A percentile compares a stretch with the other conserved stretches of the same genome.
Evolutionary conservation across 2,329 filamentous ascomycete species (phyloP).

Genomic region (Pseudonectria foliicola): DNA sequence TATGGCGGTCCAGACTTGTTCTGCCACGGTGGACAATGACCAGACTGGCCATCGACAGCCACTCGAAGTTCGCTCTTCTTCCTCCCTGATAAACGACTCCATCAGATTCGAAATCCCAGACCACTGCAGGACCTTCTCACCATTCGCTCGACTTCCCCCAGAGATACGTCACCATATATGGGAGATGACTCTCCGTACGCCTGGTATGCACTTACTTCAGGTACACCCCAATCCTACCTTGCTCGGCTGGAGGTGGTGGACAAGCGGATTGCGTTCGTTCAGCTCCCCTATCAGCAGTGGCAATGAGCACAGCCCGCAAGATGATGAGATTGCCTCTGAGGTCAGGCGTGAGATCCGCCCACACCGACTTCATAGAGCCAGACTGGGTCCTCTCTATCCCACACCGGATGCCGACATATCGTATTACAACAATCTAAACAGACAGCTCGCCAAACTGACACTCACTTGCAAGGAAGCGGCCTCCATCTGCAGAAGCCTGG

Average conservation of each 20-base stretch:
- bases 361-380: conserved; percentile 9
- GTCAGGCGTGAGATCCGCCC: conserved; percentile 17
- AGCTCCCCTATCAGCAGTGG: too few relatives aligned
- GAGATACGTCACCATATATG: conserved; percentile 31
- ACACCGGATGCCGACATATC: conserved; percentile 26
- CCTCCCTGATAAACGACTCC: conserved; percentile 1
- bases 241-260: conserved; percentile 19
- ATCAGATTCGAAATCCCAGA: conserved; percentile 27
- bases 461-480: conserved; percentile 23
- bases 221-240: conserved; percentile 19
- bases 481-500: conserved; percentile 13
- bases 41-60: neutral
- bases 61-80: neutral
- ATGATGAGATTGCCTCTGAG: conserved; percentile 17
- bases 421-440: conserved; percentile 23
- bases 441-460: conserved; percentile 20
- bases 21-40: neutral
- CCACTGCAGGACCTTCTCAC: conserved; percentile 24
- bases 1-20: neutral
- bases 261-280: conserved; percentile 3
- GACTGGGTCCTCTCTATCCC: conserved; percentile 20
- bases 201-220: conserved; percentile 30
- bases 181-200: conserved; percentile 22
- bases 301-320: too few relatives aligned
- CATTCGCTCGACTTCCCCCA: conserved; percentile 26